Percentiles rank a stretch among this genome's conserved stretches.
phyloP scores from a whole-genome alignment of 2,329 filamentous ascomycete genomes.

The Fusarium keratoplasticum region DNA sequence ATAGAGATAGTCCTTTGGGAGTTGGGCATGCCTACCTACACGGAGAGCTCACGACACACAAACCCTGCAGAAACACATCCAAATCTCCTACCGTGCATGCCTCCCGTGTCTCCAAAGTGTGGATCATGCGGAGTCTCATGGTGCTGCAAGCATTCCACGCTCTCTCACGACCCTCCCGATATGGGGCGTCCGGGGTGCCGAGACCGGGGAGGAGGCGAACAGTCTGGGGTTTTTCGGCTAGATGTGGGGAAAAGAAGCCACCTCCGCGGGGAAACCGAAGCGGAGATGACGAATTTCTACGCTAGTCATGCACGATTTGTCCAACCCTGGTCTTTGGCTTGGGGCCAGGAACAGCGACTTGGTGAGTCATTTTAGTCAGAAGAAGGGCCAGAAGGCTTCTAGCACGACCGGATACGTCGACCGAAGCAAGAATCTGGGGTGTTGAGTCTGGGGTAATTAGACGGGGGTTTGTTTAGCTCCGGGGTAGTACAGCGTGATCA shows the following conservation, averaged over 20 bases:
- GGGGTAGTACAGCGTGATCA: not conserved
- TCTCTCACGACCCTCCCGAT: conserved; percentile 27
- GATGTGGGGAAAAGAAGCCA: conserved; percentile 7
- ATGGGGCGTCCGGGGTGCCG: conserved; percentile 28
- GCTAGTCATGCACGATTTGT: conserved; percentile 36
- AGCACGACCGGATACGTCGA: not conserved
- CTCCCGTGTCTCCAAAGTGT: conserved; percentile 1
- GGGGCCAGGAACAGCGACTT: conserved; percentile 1
- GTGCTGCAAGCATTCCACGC: not conserved
- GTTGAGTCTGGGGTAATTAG: not conserved
- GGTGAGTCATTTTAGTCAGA: conserved; percentile 4
- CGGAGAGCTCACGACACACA: not conserved
- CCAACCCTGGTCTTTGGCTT: conserved; percentile 27
- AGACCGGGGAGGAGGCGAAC: conserved; percentile 12
- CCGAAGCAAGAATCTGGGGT: not conserved
- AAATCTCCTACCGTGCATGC: not conserved
- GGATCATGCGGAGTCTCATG: conserved; percentile 9
- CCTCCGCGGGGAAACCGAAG: not conserved
- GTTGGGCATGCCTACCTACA: not conserved
- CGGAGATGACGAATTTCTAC: conserved; percentile 9
- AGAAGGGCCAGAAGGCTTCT: not conserved
- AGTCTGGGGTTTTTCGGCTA: conserved; percentile 16
- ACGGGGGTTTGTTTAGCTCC: not conserved
- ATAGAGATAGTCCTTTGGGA: not conserved
- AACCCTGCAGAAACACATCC: not conserved